Base-by-base conservation (phyloP, 176 grass and related monocot species). In the Hordeum marinum region DNA sequence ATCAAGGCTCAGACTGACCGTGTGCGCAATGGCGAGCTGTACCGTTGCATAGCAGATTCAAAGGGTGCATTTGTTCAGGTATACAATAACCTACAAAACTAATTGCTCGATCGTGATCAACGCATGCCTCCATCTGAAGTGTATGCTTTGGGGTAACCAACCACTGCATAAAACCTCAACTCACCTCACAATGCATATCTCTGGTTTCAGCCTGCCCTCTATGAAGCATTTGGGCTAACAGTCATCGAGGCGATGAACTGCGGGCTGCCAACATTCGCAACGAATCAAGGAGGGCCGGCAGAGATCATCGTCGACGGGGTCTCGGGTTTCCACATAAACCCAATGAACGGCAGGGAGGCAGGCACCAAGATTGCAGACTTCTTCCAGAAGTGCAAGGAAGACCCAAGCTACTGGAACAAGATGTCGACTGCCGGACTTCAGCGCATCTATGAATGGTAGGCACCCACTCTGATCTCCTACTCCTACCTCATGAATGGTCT, bases 241-340 rank as follows among this genome's bases (percentile, higher is more conserved):
- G 93, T 99, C 41, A 94, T 96, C n/a, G 96, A 99, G 86, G 93
- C 96, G 14, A 96, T 99, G 96, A 99, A 99, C 76, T 99, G 96
- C 4, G 96, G 96, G 27, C 26, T 99, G 65, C 88, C 90, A 17
- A 96, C 96, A 66, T 99, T 99, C 18, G 96, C 91, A 10, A 99
- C 96, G 39, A 92, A 99, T 40, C 87, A 96, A 43, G 96, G 96
- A 79, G 93, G 96, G 9, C 96, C 96, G 1, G 96, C 93, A 12
- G 96, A 99, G 88, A 99, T 99, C 61, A 96, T 99, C 21, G 91
- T 99, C 2, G 90, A 99, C 10, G 93, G 91, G 15, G 79, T 99
- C 59, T 99, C 96, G 0, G 96, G 96, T 68, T 99, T 96, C 90
- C 96, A 99, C 66, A 89, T 99, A 82, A 86, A 99, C 84, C 96